Evolutionary conservation across 1,284 basidiomycete species (phyloP), one percentile per base, ranked within the genome.

Genomic region (Ganoderma lingzhi): DNA sequence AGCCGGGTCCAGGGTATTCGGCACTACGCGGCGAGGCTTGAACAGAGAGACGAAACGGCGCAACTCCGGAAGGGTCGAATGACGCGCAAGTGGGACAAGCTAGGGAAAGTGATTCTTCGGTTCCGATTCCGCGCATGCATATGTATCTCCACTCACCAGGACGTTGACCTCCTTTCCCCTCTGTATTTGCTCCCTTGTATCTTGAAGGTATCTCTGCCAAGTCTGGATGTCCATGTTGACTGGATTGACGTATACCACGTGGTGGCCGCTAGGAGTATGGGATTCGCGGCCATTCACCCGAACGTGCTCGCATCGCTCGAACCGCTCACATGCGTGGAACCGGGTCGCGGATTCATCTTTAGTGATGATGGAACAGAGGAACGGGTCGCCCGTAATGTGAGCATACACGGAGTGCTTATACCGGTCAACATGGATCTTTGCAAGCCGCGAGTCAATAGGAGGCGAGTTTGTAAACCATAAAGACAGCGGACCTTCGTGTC

Each of bases 261-360:
- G 86, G 66, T 84, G 84, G 3, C 87, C 87, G 60, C 77, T 79
- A 1, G 73, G 58, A 4, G 76, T 74, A 32, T 75, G 77, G 61
- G 81, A 79, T 8, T 76, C 78, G 1, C 82, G 71, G 1, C 76
- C 76, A 12, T 75, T 85, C 0, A 88, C 84, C 23, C 84, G 84
- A 37, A 93, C 88, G 66, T 87, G 84, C 3, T 86, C 80, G 76
- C 96, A 98, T 17, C 92, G 88, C 76, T 90, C 84, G 65, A 90
- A 91, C 0, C 94, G 87, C 76, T 98, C 96, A 75, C 96, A 98
- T 0, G 96, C 96, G 76, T 98, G 96, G 76, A 98, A 97, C 0
- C 96, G 88, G 0, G 93, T 93, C 1, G 81, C 79, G 0, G 79
- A 75, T 6, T 84, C 78, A 41, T 96, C 89, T 4, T 79, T 79